Conservation (phyloP, 305 asterid genomes). For the Striga hermonthica region DNA sequence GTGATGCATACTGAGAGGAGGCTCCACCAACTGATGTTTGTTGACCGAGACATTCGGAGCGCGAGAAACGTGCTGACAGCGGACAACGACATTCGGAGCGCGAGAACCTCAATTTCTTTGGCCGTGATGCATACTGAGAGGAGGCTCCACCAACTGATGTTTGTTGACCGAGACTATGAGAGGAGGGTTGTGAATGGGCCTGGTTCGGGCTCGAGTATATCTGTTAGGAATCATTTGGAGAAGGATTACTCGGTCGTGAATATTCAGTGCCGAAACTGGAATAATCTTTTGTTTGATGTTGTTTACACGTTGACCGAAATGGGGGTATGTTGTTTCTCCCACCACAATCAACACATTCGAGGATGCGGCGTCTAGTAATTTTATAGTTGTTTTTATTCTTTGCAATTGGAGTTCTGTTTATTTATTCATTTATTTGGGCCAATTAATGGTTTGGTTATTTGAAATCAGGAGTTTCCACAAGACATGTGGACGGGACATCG, state of each 20-base stretch:
- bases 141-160: constrained; percentile 98
- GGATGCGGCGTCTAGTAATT: constrained; percentile 60
- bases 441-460: neutral
- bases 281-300: constrained; percentile 73
- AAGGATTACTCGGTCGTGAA: constrained; percentile 74
- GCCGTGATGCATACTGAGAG: constrained; percentile 80
- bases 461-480: constrained; percentile 69
- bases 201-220: constrained; percentile 49
- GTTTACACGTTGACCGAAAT: constrained; percentile 83
- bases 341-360: constrained; percentile 63
- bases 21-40: too few species aligned
- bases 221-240: constrained; percentile 66
- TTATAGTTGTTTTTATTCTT: too few species aligned
- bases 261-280: constrained; percentile 67
- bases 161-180: constrained; percentile 84
- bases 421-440: neutral
- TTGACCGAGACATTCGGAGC: too few species aligned
- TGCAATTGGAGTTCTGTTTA: neutral
- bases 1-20: too few species aligned
- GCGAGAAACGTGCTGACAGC: constrained; percentile 84
- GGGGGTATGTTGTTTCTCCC: constrained; percentile 70
- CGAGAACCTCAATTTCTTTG: constrained; percentile 61
- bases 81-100: constrained; percentile 73
- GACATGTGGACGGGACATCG: constrained; percentile 83
- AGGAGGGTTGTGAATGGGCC: constrained; percentile 37